A percentile compares a stretch with the other conserved stretches of the same genome.
Evolutionary conservation across 305 asterid species (phyloP).

Genomic region (Fraxinus ornus): DNA sequence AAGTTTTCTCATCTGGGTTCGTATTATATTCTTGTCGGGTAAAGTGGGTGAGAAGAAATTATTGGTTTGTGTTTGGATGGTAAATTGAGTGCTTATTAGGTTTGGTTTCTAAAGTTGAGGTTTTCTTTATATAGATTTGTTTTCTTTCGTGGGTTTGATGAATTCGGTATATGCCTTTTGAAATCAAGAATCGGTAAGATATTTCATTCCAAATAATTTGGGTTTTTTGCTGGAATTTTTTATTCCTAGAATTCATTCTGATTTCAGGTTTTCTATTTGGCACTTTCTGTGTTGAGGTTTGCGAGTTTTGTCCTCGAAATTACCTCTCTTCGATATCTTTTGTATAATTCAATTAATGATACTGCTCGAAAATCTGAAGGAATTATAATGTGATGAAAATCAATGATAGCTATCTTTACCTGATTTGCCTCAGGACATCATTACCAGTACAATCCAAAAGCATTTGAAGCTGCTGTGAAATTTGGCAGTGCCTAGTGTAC

Average conservation of each 20-base stretch:
- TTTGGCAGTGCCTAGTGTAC: background rate
- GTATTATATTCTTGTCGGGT: background rate
- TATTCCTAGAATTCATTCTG: background rate
- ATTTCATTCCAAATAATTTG: background rate
- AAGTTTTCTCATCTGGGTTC: slow-evolving; percentile 4
- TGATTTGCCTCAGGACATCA: background rate
- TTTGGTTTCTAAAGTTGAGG: slow-evolving; percentile 17
- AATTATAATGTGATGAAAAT: slow-evolving; percentile 4
- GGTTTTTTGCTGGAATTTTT: background rate
- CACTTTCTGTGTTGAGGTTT: background rate
- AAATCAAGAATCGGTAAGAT: background rate
- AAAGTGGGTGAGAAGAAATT: background rate
- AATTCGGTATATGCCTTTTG: slow-evolving; percentile 17
- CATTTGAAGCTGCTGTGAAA: background rate
- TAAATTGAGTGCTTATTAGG: background rate
- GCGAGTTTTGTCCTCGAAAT: background rate
- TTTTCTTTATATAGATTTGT: slow-evolving; percentile 16
- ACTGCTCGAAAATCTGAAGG: slow-evolving; percentile 1
- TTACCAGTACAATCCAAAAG: background rate
- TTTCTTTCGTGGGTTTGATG: slow-evolving; percentile 19
- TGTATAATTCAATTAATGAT: background rate
- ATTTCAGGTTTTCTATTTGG: background rate
- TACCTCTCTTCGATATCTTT: background rate
- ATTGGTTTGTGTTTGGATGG: background rate
- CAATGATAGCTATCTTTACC: slow-evolving; percentile 10